A percentile compares a stretch with the other conserved stretches of the same genome.
phyloP scores from a whole-genome alignment of 2,329 filamentous ascomycete species.

The Fusarium begoniae region DNA sequence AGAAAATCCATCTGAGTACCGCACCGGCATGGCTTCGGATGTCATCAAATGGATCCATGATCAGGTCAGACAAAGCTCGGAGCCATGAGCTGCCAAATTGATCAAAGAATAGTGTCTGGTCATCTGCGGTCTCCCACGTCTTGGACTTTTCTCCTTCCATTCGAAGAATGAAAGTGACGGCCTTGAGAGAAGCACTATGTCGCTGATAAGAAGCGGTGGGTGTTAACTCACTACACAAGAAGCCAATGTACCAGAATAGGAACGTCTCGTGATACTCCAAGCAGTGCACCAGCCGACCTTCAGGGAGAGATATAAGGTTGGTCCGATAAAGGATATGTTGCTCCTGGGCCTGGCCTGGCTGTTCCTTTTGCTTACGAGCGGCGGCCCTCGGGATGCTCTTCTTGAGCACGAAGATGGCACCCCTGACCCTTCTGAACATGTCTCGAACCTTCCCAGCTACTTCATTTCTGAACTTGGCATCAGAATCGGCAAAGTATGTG shows the following conservation, averaged over 20 bases:
- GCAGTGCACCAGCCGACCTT: conserved; percentile 49
- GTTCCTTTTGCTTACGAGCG: conserved; percentile 49
- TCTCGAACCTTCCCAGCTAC: conserved; percentile 78
- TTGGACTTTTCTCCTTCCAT: conserved; percentile 69
- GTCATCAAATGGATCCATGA: conserved; percentile 93
- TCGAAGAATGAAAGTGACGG: conserved; percentile 72
- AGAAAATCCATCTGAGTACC: conserved; percentile 61
- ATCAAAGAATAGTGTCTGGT: conserved; percentile 53
- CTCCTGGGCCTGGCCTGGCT: conserved; percentile 15
- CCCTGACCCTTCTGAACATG: conserved; percentile 79
- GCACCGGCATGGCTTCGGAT: conserved; percentile 70
- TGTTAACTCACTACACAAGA: conserved; percentile 77
- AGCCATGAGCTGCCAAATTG: conserved; percentile 61
- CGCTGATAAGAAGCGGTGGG: conserved; percentile 90
- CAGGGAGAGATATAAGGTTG: conserved; percentile 52
- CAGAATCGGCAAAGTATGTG: conserved; percentile 81
- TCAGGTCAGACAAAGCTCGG: conserved; percentile 76
- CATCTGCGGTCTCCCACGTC: conserved; percentile 50
- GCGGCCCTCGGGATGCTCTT: conserved; percentile 52
- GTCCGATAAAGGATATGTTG: conserved; percentile 50
- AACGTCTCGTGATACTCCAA: conserved; percentile 69
- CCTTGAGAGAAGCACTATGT: conserved; percentile 82
- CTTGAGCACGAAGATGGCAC: conserved; percentile 67
- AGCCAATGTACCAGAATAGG: conserved; percentile 76
- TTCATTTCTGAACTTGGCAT: conserved; percentile 87